Evolutionary conservation across 306 rosid genomes (phyloP).

Genomic region (Trifolium pratense): DNA sequence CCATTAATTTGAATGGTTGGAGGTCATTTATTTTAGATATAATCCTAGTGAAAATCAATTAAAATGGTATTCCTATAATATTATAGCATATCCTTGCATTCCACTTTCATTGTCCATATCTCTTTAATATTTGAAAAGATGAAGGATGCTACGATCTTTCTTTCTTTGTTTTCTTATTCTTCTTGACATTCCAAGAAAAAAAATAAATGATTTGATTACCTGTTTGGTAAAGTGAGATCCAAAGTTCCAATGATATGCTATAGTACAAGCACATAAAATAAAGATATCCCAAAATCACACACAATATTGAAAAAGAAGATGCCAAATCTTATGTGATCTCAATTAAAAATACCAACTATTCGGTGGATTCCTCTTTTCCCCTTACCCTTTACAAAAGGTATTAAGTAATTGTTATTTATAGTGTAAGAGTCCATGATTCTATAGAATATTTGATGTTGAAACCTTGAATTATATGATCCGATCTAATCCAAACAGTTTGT

Average conservation of each 20-base stretch:
- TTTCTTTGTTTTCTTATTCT: slow-evolving; percentile 20
- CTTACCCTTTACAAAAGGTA: slow-evolving; percentile 41
- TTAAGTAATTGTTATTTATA: slow-evolving; percentile 34
- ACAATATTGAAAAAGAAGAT: slow-evolving; percentile 46
- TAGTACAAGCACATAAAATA: slow-evolving; percentile 54
- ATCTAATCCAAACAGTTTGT: slow-evolving; percentile 56
- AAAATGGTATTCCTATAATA: slow-evolving; percentile 37
- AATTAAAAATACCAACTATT: slow-evolving; percentile 43
- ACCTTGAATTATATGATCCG: slow-evolving; percentile 47
- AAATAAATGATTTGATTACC: slow-evolving; percentile 36
- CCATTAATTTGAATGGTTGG: slow-evolving; percentile 12
- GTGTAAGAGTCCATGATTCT: slow-evolving; percentile 50
- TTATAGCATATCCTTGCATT: slow-evolving; percentile 49
- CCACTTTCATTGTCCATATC: slow-evolving; percentile 41
- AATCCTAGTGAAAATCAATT: slow-evolving; percentile 20
- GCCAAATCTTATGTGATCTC: slow-evolving; percentile 57
- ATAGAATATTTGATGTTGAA: slow-evolving; percentile 53
- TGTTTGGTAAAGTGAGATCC: slow-evolving; percentile 71
- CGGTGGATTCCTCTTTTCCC: slow-evolving; percentile 24
- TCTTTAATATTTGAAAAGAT: slow-evolving; percentile 52
- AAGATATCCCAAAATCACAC: slow-evolving; percentile 65
- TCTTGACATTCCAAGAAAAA: slow-evolving; percentile 41
- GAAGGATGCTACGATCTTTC: slow-evolving; percentile 41
- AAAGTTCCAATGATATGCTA: slow-evolving; percentile 50
- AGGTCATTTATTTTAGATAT: neutral